These are phyloP conservation scores for Halocafeteria seosinensis DNA, from an alignment of 108 stramenopile genomes.

Conservation along the genomic window DNA sequence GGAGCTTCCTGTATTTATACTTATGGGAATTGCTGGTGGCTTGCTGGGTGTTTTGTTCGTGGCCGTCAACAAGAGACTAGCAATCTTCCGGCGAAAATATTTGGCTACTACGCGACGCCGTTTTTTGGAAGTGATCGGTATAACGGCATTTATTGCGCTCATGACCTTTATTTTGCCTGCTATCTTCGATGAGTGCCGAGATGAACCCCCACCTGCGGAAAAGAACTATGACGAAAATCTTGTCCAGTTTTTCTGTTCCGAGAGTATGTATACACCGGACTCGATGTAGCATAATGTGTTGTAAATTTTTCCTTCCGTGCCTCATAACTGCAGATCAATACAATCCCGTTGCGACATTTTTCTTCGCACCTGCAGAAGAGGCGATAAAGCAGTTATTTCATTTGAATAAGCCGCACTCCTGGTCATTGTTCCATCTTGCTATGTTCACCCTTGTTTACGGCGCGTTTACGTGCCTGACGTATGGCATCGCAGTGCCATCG, in stretches of 20 bases:
- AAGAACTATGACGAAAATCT: conserved; percentile 30
- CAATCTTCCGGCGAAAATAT: conserved; percentile 15
- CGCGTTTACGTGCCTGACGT: conserved; percentile 30
- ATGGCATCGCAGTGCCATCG: conserved; percentile 49
- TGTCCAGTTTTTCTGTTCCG: conserved; percentile 22
- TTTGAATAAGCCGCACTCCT: conserved; percentile 20
- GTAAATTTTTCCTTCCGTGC: too few relatives aligned
- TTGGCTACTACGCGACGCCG: conserved; percentile 8
- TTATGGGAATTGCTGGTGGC: conserved; percentile 57
- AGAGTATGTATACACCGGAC: conserved; percentile 41
- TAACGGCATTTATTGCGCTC: neutral
- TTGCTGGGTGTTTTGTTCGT: conserved; percentile 47
- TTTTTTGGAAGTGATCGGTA: conserved; percentile 23
- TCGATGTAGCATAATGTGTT: too few relatives aligned
- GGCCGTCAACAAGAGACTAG: conserved; percentile 23
- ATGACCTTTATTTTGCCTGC: conserved; percentile 21
- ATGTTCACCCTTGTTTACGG: conserved; percentile 41
- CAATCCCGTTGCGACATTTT: conserved; percentile 58
- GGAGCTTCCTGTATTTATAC: conserved; percentile 51
- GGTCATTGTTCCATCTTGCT: conserved; percentile 21
- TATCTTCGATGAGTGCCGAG: conserved; percentile 18
- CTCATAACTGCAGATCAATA: too few relatives aligned
- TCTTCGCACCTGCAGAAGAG: conserved; percentile 36
- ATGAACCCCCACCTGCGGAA: too few relatives aligned
- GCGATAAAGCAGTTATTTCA: conserved; percentile 42